Evolutionary conservation across 345 rosid species (phyloP).

Genomic region (Crucihimalaya himalaica): DNA sequence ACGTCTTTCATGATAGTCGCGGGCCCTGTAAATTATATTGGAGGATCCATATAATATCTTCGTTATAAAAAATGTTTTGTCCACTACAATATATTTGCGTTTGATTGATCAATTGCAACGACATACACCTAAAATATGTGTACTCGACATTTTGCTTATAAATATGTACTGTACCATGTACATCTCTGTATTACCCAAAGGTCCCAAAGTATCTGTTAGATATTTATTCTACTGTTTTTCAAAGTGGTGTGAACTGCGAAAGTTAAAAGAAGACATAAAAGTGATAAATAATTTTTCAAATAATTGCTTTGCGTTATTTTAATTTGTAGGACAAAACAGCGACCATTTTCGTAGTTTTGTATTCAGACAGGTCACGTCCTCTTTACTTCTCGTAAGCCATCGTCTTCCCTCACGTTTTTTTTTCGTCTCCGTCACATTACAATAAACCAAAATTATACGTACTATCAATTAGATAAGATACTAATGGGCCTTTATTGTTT

Average conservation of each 20-base stretch:
- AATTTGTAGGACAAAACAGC: slow-evolving; percentile 1
- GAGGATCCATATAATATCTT: slow-evolving; percentile 36
- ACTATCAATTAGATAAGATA: no score
- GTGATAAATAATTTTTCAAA: slow-evolving; percentile 14
- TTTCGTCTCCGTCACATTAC: neutral
- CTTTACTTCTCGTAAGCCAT: slow-evolving; percentile 31
- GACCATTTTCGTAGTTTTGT: slow-evolving; percentile 22
- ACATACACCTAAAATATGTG: neutral
- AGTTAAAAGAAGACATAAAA: slow-evolving; percentile 8
- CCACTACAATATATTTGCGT: neutral
- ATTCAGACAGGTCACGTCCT: slow-evolving; percentile 25
- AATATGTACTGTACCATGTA: neutral
- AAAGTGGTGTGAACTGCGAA: slow-evolving; percentile 19
- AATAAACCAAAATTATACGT: neutral
- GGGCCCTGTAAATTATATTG: slow-evolving; percentile 29
- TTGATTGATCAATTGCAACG: slow-evolving; percentile 20
- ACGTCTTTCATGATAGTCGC: slow-evolving; percentile 31
- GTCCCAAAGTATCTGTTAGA: neutral
- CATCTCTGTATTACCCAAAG: neutral
- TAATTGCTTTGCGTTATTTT: slow-evolving; percentile 5
- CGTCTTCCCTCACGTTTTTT: slow-evolving; percentile 3
- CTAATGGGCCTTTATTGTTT: slow-evolving; percentile 15
- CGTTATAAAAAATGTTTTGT: neutral
- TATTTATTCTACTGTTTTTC: slow-evolving; percentile 22
- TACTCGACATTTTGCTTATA: no score